These are phyloP conservation scores for Rosa hybrid DNA, from an alignment of 331 rosid genomes.

Conservation along the genomic window DNA sequence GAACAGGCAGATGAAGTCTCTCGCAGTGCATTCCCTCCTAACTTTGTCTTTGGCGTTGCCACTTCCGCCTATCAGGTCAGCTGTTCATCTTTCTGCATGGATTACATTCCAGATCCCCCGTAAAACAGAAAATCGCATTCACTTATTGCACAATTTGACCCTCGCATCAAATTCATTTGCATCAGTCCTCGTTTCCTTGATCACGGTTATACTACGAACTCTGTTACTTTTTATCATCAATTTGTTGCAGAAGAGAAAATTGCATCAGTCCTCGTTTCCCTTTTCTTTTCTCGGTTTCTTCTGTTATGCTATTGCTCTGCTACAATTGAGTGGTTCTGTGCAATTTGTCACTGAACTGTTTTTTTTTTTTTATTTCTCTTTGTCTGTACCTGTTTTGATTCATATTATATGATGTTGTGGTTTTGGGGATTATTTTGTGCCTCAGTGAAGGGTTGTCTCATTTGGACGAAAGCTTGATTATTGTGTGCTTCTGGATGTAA, in stretches of 20 bases:
- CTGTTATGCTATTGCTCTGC: background rate
- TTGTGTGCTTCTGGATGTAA: background rate
- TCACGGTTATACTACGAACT: background rate
- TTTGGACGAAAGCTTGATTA: background rate
- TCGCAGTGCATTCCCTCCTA: conserved; percentile 73
- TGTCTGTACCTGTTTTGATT: background rate
- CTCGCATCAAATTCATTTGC: background rate
- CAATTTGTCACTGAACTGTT: background rate
- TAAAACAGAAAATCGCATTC: background rate
- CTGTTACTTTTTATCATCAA: background rate
- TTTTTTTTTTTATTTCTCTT: background rate
- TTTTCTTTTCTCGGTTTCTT: background rate
- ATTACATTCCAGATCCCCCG: background rate
- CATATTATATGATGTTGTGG: background rate
- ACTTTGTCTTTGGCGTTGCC: conserved; percentile 79
- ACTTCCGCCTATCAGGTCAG: conserved; percentile 92
- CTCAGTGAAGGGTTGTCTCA: too few relatives aligned
- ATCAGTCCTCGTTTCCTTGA: background rate
- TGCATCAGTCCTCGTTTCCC: background rate
- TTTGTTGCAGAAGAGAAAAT: background rate
- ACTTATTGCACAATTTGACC: background rate
- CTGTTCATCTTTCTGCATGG: background rate
- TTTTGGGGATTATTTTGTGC: background rate
- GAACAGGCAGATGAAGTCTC: conserved; percentile 37
- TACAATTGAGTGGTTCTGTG: background rate